Conservation (phyloP, 208 protist species). For the Acanthamoeba triangularis region DNA sequence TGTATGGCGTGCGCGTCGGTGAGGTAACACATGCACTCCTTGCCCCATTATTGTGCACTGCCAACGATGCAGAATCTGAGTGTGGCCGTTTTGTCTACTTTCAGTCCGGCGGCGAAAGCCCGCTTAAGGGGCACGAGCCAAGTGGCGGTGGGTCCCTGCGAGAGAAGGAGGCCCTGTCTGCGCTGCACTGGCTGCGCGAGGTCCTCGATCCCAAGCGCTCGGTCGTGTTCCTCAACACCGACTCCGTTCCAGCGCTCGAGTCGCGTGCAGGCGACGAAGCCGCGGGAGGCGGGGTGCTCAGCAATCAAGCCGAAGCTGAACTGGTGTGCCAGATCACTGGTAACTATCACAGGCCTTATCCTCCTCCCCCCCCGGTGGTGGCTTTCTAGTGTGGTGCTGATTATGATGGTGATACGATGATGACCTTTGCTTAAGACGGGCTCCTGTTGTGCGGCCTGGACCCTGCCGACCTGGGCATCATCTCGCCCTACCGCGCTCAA, state of each 20-base stretch:
- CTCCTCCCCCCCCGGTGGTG: neutral
- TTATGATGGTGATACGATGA: neutral
- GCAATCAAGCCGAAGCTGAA: constrained; percentile 40
- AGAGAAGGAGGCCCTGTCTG: neutral
- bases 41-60: too few species aligned
- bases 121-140: neutral
- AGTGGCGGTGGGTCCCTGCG: neutral
- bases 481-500: constrained; percentile 91
- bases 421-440: neutral
- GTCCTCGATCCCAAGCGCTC: constrained; percentile 72
- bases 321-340: constrained; percentile 78
- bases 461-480: constrained; percentile 87
- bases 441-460: constrained; percentile 82
- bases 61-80: neutral
- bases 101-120: neutral
- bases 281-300: neutral
- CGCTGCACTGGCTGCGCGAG: constrained; percentile 74
- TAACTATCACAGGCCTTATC: neutral
- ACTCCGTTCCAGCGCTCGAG: constrained; percentile 79
- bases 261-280: neutral
- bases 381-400: neutral
- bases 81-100: neutral
- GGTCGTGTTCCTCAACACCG: constrained; percentile 89
- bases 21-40: neutral
- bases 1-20: neutral